A percentile compares a stretch with the other conserved stretches of the same genome.
These are phyloP conservation scores for Porpolomopsis calyptriformis DNA, from an alignment of 768 basidiomycete species.

Conservation along the genomic window DNA sequence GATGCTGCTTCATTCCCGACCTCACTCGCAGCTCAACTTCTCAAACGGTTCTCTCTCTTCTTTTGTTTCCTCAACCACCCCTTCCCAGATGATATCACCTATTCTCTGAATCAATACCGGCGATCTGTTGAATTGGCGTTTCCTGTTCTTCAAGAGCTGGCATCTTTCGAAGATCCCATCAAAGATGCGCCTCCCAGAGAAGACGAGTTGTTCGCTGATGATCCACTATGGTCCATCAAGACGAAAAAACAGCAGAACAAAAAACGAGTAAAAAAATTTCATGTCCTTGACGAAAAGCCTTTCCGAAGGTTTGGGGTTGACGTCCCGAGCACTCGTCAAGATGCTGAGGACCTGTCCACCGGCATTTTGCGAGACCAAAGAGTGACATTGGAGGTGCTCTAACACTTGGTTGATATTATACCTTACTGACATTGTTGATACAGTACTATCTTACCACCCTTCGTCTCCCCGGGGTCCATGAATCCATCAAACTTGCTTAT, in stretches of 20 bases:
- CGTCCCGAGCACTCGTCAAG: conserved; percentile 15
- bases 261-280: no score
- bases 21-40: background rate
- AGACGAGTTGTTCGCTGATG: no score
- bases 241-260: no score
- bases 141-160: background rate
- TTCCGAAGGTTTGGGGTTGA: conserved; percentile 20
- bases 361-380: conserved; percentile 19
- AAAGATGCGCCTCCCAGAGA: no score
- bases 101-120: background rate
- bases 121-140: background rate
- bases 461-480: no score
- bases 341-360: background rate
- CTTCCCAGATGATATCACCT: background rate
- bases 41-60: background rate
- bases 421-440: background rate
- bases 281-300: conserved; percentile 19
- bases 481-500: no score
- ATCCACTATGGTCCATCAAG: no score
- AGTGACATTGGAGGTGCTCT: conserved; percentile 19
- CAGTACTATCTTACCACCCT: background rate
- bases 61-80: background rate
- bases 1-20: background rate
- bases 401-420: background rate
- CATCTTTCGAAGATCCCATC: background rate